Base-by-base conservation (phyloP, 495 filamentous ascomycete species). In the Annulohypoxylon moriforme region DNA sequence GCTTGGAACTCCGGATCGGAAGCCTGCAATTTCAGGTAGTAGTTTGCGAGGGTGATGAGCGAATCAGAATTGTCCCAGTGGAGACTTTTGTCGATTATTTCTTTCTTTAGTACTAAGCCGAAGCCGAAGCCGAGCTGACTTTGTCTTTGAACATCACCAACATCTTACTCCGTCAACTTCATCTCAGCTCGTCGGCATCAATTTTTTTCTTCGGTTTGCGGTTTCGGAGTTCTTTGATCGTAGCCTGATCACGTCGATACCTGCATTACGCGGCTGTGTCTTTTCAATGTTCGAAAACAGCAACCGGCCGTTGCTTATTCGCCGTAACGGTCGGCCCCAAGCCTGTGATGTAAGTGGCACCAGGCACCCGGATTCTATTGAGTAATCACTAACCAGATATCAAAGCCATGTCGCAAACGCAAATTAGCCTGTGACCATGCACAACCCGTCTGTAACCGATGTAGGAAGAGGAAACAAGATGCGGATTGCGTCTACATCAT, bases 401-500 rank as follows among this genome's bases (percentile, higher is more conserved):
- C 10, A 2, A 67, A 79, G 69, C 77, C 77, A n/a, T 81, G 79
- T 33, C 74, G 76, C 18, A 75, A 72, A 36, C 74, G 77, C 8
- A 79, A 78, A 18, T 64, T 77, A 6, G 76, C 78, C 5, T 81
- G 79, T 62, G 79, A 78, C 36, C 77, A 78, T 47, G 56, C 57
- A 0, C 71, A 62, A 1, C 79, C 77, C 0, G 44, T 77, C 14
- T 81, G 79, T 22, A 59, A 57, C 44, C 71, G 79, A 47, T 81
- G 77, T 56, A 65, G 49, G 31, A 72, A 77, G 65, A 74, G 73
- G 40, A 69, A 67, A 13, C 68, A 72, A 16, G 52, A 61, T 18
- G 53, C 34, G 14, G 61, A 73, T 29, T 79, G 77, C 34, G 69
- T 76, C 0, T 79, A 79, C 33, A 47, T 73, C 57, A 22, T 60